Evolutionary conservation across 2,329 filamentous ascomycete species (phyloP).

Genomic region (Laburnicola sp.): DNA sequence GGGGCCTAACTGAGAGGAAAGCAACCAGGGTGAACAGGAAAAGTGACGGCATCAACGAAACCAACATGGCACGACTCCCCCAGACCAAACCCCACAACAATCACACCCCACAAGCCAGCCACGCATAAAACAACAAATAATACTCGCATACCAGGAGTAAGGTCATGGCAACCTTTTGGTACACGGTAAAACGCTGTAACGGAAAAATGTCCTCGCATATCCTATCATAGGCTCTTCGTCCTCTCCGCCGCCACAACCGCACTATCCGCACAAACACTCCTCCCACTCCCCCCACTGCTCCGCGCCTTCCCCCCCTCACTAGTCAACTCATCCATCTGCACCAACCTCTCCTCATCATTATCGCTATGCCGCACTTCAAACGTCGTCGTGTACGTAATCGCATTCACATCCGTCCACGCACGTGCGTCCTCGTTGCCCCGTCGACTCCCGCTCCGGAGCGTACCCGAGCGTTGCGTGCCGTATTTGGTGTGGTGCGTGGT

Average conservation of each 20-base stretch:
- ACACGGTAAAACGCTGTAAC: too few relatives aligned
- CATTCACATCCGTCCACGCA: constrained; percentile 1
- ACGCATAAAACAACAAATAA: too few relatives aligned
- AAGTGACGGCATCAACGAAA: too few relatives aligned
- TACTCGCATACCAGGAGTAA: too few relatives aligned
- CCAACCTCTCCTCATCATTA: constrained; percentile 22
- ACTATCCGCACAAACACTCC: constrained; percentile 9
- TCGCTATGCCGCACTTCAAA: constrained; percentile 24
- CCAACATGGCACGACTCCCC: too few relatives aligned
- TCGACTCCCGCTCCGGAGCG: background rate
- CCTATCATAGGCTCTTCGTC: background rate
- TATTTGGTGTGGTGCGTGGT: constrained; percentile 20
- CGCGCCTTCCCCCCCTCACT: constrained; percentile 11
- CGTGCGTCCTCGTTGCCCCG: background rate
- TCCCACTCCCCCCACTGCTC: constrained; percentile 19
- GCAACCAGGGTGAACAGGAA: too few relatives aligned
- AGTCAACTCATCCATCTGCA: constrained; percentile 22
- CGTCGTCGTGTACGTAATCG: constrained; percentile 22
- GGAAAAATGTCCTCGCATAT: too few relatives aligned
- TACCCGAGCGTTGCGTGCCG: constrained; percentile 7
- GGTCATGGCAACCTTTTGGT: too few relatives aligned
- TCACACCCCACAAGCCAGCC: too few relatives aligned
- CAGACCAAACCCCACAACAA: too few relatives aligned
- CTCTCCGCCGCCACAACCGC: background rate
- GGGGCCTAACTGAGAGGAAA: too few relatives aligned